These are phyloP conservation scores for Daucus carota DNA, from an alignment of 129 eudicot species.

Conservation along the genomic window DNA sequence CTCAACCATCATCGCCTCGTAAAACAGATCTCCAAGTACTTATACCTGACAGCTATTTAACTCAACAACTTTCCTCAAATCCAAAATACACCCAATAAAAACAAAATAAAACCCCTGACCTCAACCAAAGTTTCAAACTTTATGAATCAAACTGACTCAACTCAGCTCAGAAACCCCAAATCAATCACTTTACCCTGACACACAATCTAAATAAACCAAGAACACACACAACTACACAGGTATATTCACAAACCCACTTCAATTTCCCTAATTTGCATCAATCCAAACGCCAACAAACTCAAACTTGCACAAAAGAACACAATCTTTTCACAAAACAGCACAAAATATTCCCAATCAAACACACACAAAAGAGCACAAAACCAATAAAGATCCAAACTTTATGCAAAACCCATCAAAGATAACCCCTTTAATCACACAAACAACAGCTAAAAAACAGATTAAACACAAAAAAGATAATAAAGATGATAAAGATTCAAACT, in stretches of 20 bases:
- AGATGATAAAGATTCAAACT: conserved; percentile 36
- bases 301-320: conserved; percentile 2
- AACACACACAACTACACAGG: not conserved
- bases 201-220: not conserved
- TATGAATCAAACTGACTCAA: not conserved
- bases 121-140: not conserved
- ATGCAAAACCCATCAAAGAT: conserved; percentile 22
- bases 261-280: conserved; percentile 11
- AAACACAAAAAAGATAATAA: conserved; percentile 16
- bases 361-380: conserved; percentile 21
- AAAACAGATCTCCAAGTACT: not conserved
- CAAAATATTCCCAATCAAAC: conserved; percentile 27
- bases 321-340: not conserved
- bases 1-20: conserved; percentile 53
- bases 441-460: not conserved
- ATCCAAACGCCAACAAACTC: conserved; percentile 14
- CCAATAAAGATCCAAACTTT: conserved; percentile 42
- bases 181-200: not conserved
- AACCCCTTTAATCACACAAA: not conserved
- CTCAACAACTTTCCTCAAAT: not conserved
- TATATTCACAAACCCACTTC: conserved; percentile 9
- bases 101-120: not conserved
- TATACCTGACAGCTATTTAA: not conserved
- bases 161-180: not conserved
- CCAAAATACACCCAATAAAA: not conserved